Evolutionary conservation across 1,139 yeast genomes (phyloP).

Genomic region (Hyphopichia pseudoburtonii): DNA sequence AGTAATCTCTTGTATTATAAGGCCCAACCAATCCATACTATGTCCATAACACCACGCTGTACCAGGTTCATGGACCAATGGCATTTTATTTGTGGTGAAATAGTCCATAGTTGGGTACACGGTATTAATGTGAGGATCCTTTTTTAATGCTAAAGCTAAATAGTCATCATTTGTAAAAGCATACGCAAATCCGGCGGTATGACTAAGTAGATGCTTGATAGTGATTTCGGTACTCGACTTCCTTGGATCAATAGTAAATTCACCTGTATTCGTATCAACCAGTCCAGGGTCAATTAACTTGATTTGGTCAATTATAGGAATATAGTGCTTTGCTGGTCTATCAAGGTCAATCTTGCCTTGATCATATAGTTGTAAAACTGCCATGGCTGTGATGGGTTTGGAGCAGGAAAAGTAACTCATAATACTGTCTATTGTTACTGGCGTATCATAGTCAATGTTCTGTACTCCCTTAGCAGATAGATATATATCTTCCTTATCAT

Average conservation of each 20-base stretch:
- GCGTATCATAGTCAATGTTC: constrained; percentile 19
- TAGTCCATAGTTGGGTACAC: constrained; percentile 25
- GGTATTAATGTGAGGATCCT: constrained; percentile 19
- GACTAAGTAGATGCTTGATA: constrained; percentile 47
- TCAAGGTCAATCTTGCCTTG: constrained; percentile 44
- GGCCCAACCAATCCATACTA: constrained; percentile 55
- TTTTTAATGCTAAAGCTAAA: constrained; percentile 18
- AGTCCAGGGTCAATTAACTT: constrained; percentile 39
- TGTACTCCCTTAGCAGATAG: constrained; percentile 25
- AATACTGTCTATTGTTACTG: constrained; percentile 24
- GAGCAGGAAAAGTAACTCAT: constrained; percentile 49
- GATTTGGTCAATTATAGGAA: constrained; percentile 43
- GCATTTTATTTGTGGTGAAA: constrained; percentile 32
- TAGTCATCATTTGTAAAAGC: constrained; percentile 39
- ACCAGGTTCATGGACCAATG: constrained; percentile 55
- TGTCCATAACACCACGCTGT: constrained; percentile 52
- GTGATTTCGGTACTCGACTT: constrained; percentile 42
- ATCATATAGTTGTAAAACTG: constrained; percentile 46
- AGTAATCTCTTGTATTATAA: constrained; percentile 41
- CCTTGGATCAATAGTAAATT: constrained; percentile 26
- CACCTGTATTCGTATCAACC: constrained; percentile 35
- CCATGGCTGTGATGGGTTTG: constrained; percentile 49
- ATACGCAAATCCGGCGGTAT: constrained; percentile 54
- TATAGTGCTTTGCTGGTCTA: constrained; percentile 34
- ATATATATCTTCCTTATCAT: constrained; percentile 20